phyloP scores from a whole-genome alignment of 225 moss, liverwort and hornwort genomes.

The Physcomitrium patens region DNA sequence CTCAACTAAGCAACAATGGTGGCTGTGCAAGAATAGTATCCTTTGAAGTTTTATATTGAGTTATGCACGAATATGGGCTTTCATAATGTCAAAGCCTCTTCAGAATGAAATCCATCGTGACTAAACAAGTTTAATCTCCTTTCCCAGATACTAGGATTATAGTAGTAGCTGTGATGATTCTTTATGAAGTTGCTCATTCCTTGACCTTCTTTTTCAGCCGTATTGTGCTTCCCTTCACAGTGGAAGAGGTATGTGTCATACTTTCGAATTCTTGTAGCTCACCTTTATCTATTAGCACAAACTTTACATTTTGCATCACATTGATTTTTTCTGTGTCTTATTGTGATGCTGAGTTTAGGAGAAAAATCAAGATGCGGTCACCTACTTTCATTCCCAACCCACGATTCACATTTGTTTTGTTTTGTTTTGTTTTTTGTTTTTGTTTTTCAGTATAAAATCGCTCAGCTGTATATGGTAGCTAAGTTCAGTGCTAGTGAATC shows the following conservation, averaged over 20 bases:
- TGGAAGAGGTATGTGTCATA: conserved; percentile 57
- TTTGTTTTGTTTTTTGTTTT: conserved; percentile 1
- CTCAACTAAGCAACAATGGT: conserved; percentile 39
- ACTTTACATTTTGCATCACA: background rate
- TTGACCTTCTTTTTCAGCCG: conserved; percentile 51
- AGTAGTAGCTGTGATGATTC: background rate
- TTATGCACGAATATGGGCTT: background rate
- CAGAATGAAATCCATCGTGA: background rate
- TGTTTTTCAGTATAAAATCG: conserved; percentile 77
- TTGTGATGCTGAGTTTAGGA: too few species aligned
- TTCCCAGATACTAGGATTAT: background rate
- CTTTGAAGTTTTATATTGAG: conserved; percentile 19
- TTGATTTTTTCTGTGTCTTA: background rate
- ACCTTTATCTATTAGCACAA: background rate
- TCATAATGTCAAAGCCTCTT: background rate
- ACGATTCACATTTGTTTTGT: background rate
- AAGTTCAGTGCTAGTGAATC: conserved; percentile 99
- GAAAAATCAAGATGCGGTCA: background rate
- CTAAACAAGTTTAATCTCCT: background rate
- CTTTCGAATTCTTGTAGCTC: background rate
- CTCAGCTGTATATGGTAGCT: conserved; percentile 99
- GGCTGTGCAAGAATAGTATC: conserved; percentile 65
- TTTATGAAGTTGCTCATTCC: conserved; percentile 26
- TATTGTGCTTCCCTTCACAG: conserved; percentile 80
- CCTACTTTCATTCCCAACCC: background rate